Evolutionary conservation across 192 early-diverging fungal genomes (phyloP).

Genomic region (Mycoemilia scoparia): DNA sequence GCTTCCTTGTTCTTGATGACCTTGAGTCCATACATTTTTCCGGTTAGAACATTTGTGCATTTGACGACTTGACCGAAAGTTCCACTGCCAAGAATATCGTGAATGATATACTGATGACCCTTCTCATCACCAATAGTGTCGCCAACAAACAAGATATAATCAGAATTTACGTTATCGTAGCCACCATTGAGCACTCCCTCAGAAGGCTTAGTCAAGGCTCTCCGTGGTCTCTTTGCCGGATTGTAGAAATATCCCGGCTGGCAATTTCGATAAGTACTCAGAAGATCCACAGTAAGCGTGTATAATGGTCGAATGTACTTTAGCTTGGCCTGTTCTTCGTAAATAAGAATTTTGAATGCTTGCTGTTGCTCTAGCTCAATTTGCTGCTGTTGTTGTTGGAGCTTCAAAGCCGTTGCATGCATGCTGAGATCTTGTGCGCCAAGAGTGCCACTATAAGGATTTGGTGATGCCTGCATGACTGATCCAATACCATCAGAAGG

Average conservation of each 20-base stretch:
- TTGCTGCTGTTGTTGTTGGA: slow-evolving; percentile 5
- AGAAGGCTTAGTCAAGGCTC: slow-evolving; percentile 86
- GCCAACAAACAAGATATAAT: slow-evolving; percentile 94
- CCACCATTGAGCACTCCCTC: slow-evolving; percentile 82
- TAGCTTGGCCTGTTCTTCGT: slow-evolving; percentile 20
- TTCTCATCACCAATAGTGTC: slow-evolving; percentile 87
- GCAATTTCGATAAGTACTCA: slow-evolving; percentile 51
- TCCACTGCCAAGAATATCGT: slow-evolving; percentile 86
- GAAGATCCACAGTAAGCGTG: slow-evolving; percentile 38
- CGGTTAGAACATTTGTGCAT: slow-evolving; percentile 82
- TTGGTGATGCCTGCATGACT: too few species aligned
- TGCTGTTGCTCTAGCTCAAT: slow-evolving; percentile 8
- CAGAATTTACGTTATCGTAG: slow-evolving; percentile 85
- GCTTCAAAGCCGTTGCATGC: background rate
- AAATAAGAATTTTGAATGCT: slow-evolving; percentile 7
- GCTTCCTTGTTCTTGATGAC: slow-evolving; percentile 97
- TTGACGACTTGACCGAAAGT: slow-evolving; percentile 99
- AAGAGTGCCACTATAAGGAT: too few species aligned
- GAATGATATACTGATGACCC: slow-evolving; percentile 78
- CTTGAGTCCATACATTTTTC: slow-evolving; percentile 83
- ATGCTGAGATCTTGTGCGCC: too few species aligned
- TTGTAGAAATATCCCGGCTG: slow-evolving; percentile 77
- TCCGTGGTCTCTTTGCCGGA: slow-evolving; percentile 56
- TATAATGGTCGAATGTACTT: slow-evolving; percentile 30
- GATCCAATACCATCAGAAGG: too few species aligned